Conservation (phyloP, 2,329 filamentous ascomycete genomes). For the Thermothelomyces thermophilus region DNA sequence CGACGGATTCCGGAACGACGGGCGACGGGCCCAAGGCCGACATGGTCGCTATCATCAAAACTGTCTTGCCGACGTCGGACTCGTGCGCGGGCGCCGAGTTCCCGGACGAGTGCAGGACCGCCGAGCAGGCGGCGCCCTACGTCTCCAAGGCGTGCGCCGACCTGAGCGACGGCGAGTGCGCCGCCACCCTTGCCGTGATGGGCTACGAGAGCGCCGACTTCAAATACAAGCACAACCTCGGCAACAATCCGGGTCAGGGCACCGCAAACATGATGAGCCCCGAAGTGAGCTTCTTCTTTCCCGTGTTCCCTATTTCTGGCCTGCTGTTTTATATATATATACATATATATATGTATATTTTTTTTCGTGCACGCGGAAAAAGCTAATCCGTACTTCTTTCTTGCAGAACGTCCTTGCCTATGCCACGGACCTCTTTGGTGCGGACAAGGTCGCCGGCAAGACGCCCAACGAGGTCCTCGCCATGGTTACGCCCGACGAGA, state of each 20-base stretch:
- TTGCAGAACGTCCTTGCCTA: slow-evolving; percentile 32
- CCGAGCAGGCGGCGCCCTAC: slow-evolving; percentile 51
- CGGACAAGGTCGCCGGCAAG: slow-evolving; percentile 28
- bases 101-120: slow-evolving; percentile 57
- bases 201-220: slow-evolving; percentile 65
- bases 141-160: slow-evolving; percentile 50
- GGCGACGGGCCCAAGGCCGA: background rate
- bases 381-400: background rate
- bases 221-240: slow-evolving; percentile 60
- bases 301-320: too few species aligned
- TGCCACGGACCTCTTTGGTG: slow-evolving; percentile 35
- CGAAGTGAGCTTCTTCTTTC: slow-evolving; percentile 6
- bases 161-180: slow-evolving; percentile 58
- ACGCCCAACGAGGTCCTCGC: slow-evolving; percentile 37
- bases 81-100: slow-evolving; percentile 44
- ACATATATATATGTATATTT: too few species aligned
- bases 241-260: slow-evolving; percentile 58
- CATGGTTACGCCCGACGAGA: slow-evolving; percentile 41
- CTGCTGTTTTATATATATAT: too few species aligned
- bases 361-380: too few species aligned
- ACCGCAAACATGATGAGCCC: slow-evolving; percentile 51
- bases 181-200: slow-evolving; percentile 64
- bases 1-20: background rate
- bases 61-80: slow-evolving; percentile 52
- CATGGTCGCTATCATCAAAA: slow-evolving; percentile 34